Evolutionary conservation across 768 basidiomycete species (phyloP).

Genomic region (Lentinula boryana): DNA sequence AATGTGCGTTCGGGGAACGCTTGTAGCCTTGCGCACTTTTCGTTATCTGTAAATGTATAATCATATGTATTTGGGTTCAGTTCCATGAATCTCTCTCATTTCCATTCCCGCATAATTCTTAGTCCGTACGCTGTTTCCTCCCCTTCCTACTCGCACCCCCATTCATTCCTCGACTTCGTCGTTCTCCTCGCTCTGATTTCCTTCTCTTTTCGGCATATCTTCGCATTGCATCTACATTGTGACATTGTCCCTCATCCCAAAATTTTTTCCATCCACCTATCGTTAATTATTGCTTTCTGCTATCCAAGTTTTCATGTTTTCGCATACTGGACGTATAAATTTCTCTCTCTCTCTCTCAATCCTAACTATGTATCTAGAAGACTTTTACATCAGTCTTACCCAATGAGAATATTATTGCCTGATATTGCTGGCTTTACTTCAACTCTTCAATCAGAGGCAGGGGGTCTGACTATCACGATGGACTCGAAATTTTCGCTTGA

Average conservation of each 20-base stretch:
- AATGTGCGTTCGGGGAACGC: conserved; percentile 4
- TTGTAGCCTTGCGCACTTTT: background rate
- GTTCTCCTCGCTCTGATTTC: background rate
- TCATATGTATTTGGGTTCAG: background rate
- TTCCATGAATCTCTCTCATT: background rate
- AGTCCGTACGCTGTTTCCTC: background rate
- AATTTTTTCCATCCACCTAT: background rate
- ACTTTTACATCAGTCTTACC: background rate
- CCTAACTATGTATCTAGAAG: background rate
- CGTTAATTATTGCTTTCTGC: conserved; percentile 6
- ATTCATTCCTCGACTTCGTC: background rate
- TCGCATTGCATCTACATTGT: conserved; percentile 3
- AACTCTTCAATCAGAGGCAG: no score
- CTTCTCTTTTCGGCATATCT: background rate
- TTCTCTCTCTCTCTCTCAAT: background rate
- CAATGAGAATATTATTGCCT: background rate
- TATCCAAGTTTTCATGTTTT: conserved; percentile 7
- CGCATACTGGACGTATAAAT: background rate
- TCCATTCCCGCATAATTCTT: background rate
- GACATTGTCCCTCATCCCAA: background rate
- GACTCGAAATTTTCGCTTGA: no score
- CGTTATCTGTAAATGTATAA: background rate
- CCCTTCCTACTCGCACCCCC: background rate
- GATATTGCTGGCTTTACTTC: no score
- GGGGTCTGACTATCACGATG: no score